Conservation (phyloP, 495 filamentous ascomycete genomes). For the Lentithecium fluviatile region DNA sequence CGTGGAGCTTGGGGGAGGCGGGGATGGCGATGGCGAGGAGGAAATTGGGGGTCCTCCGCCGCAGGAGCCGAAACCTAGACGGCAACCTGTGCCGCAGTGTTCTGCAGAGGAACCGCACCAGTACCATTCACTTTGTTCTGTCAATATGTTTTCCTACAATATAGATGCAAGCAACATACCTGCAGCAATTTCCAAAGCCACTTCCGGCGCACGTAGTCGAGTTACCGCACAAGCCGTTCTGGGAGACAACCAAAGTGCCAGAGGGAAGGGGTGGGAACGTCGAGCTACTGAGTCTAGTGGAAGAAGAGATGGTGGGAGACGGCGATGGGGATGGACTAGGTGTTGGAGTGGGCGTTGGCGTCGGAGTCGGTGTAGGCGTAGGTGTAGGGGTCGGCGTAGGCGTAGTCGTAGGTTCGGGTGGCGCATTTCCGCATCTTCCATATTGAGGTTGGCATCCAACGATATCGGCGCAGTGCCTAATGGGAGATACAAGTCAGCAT, state of each 20-base stretch:
- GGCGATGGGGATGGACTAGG: constrained; percentile 11
- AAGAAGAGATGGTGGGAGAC: constrained; percentile 13
- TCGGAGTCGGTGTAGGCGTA: background rate
- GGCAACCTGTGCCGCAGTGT: constrained; percentile 31
- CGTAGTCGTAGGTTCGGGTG: background rate
- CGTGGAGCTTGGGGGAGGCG: background rate
- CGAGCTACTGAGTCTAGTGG: background rate
- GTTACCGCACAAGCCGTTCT: constrained; percentile 30
- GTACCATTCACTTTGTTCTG: constrained; percentile 9
- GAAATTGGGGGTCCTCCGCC: constrained; percentile 8
- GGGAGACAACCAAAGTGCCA: constrained; percentile 19
- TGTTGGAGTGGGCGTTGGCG: background rate
- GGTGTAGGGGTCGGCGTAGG: background rate
- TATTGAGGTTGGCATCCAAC: constrained; percentile 28
- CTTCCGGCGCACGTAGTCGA: constrained; percentile 28
- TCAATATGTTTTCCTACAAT: no score
- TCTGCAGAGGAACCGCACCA: constrained; percentile 15
- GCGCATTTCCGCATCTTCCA: constrained; percentile 22
- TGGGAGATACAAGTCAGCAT: no score
- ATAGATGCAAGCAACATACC: background rate
- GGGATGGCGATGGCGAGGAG: constrained; percentile 2
- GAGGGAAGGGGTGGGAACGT: constrained; percentile 15
- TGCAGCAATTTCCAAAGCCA: constrained; percentile 24
- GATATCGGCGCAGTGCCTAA: constrained; percentile 12
- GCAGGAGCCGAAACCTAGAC: constrained; percentile 17